Evolutionary conservation across 176 grass and related monocot genomes (phyloP), one percentile per base, ranked within the genome.

Genomic region (Tuctoria greenei): DNA sequence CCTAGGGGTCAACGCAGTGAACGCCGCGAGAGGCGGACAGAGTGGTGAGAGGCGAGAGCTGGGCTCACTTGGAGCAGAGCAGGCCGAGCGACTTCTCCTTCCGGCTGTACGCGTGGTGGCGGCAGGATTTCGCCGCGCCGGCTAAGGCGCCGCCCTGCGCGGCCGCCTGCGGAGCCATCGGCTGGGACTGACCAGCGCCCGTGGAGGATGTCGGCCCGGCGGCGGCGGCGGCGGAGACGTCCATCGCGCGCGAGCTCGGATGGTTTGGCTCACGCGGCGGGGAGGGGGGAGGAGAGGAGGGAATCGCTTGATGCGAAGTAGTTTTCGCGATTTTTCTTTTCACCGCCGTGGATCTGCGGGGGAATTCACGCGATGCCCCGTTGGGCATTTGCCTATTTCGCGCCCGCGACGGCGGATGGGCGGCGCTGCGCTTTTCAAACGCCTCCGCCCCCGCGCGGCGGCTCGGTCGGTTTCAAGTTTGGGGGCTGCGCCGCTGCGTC

Each of bases 11-110:
- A 81, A 62, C 10, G 65, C 64, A 24, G 70, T 49, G 71, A 78
- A 50, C 3, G 35, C n/a, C 36, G 52, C 76, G 34, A 64, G 50
- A 45, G 14, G 55, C 45, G 10, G 10, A 49, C 11, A 10, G 10
- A 62, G 45, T 36, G 13, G 45, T 36, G 13, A 27, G 39, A 23
- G 44, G 21, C 1, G 6, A 16, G 31, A 23, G 39, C 7, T 67
- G 37, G 44, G 7, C 75, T 52, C 84, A 97, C 93, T 97, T 97
- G 66, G 94, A 87, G 90, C 90, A 97, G 60, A 97, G 69, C 67
- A 97, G 83, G 66, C 90, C 88, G 38, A 97, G 69, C 0, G 94
- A 97, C 51, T 97, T 97, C 94, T 93, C 83, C 88, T 97, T 97
- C 45, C 94, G 78, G 81, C 88, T 91, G 83, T 97, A 97, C 46